phyloP scores from a whole-genome alignment of 148 eudicot species.

The Vaccinium vitisidaea region DNA sequence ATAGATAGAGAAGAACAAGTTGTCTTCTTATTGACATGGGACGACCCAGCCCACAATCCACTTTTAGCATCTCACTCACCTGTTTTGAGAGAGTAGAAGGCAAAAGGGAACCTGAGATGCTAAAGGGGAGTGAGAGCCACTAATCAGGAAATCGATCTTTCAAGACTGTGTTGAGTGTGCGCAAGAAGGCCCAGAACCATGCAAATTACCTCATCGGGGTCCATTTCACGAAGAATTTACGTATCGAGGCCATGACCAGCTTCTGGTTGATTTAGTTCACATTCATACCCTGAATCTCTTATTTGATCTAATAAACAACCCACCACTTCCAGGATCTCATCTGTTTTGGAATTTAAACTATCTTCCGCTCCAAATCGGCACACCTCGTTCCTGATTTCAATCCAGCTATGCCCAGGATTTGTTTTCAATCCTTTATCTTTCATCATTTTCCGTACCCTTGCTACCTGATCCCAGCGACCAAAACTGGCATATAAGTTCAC shows the following conservation, averaged over 20 bases:
- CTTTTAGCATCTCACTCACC: no score
- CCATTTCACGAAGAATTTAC: neutral
- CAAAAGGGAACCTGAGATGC: neutral
- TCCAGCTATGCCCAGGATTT: neutral
- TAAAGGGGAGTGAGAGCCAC: neutral
- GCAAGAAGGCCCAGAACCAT: neutral
- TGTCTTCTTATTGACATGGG: no score
- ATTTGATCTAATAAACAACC: neutral
- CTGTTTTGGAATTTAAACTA: neutral
- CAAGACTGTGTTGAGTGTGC: neutral
- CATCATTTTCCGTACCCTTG: neutral
- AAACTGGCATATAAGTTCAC: constrained; percentile 8
- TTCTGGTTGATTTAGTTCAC: neutral
- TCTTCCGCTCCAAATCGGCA: neutral
- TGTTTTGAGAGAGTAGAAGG: neutral
- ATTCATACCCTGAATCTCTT: neutral
- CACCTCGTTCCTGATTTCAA: neutral
- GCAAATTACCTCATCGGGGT: neutral
- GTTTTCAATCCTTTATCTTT: neutral
- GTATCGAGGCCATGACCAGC: neutral
- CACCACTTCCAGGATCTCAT: neutral
- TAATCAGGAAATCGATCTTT: neutral
- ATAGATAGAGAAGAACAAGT: no score
- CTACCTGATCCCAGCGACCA: constrained; percentile 5
- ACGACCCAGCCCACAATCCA: no score